Percentiles rank a stretch among this genome's conserved stretches.
Evolutionary conservation across 148 eudicot species (phyloP).

Genomic region (Chenopodium album): DNA sequence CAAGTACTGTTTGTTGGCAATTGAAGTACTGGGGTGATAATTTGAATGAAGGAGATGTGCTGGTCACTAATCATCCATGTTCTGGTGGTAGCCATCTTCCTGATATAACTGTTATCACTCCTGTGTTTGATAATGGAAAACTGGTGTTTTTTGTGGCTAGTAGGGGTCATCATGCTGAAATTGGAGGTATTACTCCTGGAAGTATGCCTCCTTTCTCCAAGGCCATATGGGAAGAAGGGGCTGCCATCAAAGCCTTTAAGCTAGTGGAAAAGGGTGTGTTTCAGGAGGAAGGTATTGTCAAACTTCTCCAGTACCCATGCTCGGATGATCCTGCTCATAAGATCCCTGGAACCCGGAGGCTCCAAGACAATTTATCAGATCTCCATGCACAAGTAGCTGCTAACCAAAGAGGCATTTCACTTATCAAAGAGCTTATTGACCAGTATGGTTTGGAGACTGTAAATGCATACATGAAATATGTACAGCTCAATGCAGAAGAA

Average conservation of each 20-base stretch:
- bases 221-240: slow-evolving; percentile 96
- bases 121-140: slow-evolving; percentile 70
- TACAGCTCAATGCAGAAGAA: slow-evolving; percentile 81
- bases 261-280: slow-evolving; percentile 90
- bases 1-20: slow-evolving; percentile 94
- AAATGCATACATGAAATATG: slow-evolving; percentile 90
- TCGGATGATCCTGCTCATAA: slow-evolving; percentile 54
- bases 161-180: slow-evolving; percentile 98
- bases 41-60: slow-evolving; percentile 85
- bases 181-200: slow-evolving; percentile 98
- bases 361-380: slow-evolving; percentile 92
- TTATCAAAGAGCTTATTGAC: slow-evolving; percentile 92
- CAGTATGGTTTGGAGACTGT: slow-evolving; percentile 83
- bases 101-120: slow-evolving; percentile 91
- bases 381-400: slow-evolving; percentile 98
- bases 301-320: slow-evolving; percentile 66
- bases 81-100: slow-evolving; percentile 98
- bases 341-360: slow-evolving; percentile 87
- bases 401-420: slow-evolving; percentile 95
- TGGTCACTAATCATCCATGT: slow-evolving; percentile 91
- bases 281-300: slow-evolving; percentile 85
- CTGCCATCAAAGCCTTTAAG: slow-evolving; percentile 96
- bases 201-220: slow-evolving; percentile 99
- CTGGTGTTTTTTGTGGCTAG: slow-evolving; percentile 95
- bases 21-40: slow-evolving; percentile 78